A percentile compares a stretch with the other conserved stretches of the same genome.
phyloP scores from a whole-genome alignment of 495 filamentous ascomycete genomes.

The Penicillium roqueforti region DNA sequence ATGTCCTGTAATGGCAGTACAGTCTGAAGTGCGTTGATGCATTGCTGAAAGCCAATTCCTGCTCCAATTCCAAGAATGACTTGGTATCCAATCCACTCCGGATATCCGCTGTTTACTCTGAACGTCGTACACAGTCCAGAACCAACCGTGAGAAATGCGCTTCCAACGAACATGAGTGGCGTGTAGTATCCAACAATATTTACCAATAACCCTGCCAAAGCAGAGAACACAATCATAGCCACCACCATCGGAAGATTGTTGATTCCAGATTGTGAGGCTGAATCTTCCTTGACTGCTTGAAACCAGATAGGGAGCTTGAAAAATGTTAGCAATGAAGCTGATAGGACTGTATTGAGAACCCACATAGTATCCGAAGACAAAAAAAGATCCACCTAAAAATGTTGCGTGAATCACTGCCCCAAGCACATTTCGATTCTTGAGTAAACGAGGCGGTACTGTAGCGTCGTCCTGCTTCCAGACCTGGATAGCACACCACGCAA shows the following conservation, averaged over 20 bases:
- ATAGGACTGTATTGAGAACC: constrained; percentile 4
- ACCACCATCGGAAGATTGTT: constrained; percentile 73
- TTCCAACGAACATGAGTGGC: constrained; percentile 61
- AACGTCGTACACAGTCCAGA: constrained; percentile 67
- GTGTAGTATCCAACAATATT: constrained; percentile 69
- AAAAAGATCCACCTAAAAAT: constrained; percentile 58
- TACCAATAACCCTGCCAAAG: constrained; percentile 57
- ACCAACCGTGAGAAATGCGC: constrained; percentile 59
- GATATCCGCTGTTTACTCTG: constrained; percentile 43
- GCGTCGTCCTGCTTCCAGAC: constrained; percentile 66
- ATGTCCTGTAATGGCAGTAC: constrained; percentile 59
- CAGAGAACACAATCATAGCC: constrained; percentile 54
- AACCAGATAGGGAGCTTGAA: constrained; percentile 80
- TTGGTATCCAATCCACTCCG: constrained; percentile 74
- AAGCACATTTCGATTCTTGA: constrained; percentile 65
- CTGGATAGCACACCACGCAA: constrained; percentile 61
- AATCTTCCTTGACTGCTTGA: constrained; percentile 71
- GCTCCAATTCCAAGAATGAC: constrained; percentile 64
- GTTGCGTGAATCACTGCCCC: constrained; percentile 51
- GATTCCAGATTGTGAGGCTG: constrained; percentile 69
- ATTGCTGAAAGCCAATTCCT: constrained; percentile 64
- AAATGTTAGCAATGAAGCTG: constrained; percentile 1
- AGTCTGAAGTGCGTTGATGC: constrained; percentile 65
- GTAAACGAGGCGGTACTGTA: constrained; percentile 68
- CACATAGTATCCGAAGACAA: constrained; percentile 58